These are phyloP conservation scores for Gamarada debralockiae DNA, from an alignment of 495 filamentous ascomycete genomes.

Conservation along the genomic window DNA sequence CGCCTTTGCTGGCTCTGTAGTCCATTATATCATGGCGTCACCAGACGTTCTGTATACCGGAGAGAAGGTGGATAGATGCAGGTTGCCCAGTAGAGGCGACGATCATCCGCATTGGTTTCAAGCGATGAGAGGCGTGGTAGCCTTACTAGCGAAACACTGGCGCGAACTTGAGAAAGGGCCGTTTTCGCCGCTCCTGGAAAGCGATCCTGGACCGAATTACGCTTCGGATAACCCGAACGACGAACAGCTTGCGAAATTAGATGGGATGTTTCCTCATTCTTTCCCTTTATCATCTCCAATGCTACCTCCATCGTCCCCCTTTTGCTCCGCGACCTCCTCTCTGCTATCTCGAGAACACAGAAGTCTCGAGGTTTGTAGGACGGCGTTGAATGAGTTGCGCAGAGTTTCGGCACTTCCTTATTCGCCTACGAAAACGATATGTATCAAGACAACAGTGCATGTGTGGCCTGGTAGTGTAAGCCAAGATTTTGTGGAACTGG, in stretches of 20 bases:
- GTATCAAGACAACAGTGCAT: not conserved
- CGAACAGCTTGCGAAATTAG: constrained; percentile 5
- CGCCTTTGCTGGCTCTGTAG: constrained; percentile 21
- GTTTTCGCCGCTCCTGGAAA: not conserved
- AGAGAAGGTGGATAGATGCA: constrained; percentile 7
- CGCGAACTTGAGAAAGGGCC: constrained; percentile 1
- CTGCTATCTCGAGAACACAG: constrained; percentile 10
- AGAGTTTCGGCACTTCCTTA: not conserved
- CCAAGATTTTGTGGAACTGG: constrained; percentile 4
- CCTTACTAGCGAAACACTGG: constrained; percentile 3
- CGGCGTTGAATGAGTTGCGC: not conserved
- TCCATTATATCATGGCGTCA: constrained; percentile 22
- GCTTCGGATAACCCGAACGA: not conserved
- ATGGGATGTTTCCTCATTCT: constrained; percentile 5
- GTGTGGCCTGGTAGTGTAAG: constrained; percentile 3
- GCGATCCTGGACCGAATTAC: not conserved
- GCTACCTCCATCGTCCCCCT: not conserved
- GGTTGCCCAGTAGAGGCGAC: constrained; percentile 3
- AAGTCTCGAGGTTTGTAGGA: constrained; percentile 16
- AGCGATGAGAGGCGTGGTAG: constrained; percentile 7
- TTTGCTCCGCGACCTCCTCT: not conserved
- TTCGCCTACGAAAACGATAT: not conserved
- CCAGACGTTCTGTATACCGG: constrained; percentile 2
- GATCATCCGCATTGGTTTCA: constrained; percentile 13
- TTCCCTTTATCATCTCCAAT: not conserved